Conservation (phyloP, 768 basidiomycete species). For the Suillus bovinus region DNA sequence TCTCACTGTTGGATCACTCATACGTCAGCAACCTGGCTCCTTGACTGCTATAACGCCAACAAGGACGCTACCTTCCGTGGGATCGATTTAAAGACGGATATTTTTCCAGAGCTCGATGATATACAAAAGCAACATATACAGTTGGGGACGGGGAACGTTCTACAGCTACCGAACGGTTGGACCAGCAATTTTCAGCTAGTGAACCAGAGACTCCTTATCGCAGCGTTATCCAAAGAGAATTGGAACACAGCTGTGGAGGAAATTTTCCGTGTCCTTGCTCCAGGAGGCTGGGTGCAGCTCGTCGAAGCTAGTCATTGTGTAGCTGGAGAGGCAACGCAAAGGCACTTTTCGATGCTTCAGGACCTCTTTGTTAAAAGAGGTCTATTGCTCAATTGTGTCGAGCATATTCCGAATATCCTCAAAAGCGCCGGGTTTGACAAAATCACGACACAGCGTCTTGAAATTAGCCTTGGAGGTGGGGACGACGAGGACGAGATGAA, state of each 20-base stretch:
- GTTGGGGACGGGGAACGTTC: constrained; percentile 25
- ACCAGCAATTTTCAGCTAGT: constrained; percentile 31
- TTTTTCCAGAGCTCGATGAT: constrained; percentile 16
- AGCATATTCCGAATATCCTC: constrained; percentile 4
- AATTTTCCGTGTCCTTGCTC: constrained; percentile 31
- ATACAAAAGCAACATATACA: constrained; percentile 17
- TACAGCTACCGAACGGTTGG: constrained; percentile 32
- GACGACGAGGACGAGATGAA: not conserved
- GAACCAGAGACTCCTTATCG: constrained; percentile 34
- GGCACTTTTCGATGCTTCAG: not conserved
- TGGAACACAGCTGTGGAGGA: constrained; percentile 29
- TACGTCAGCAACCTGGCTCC: constrained; percentile 24
- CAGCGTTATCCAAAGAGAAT: constrained; percentile 27
- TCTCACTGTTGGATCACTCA: not conserved
- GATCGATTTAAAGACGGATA: constrained; percentile 25
- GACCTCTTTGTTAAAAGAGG: constrained; percentile 4
- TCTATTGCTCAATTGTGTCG: not conserved
- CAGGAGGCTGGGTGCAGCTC: constrained; percentile 36
- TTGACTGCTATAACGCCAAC: constrained; percentile 18
- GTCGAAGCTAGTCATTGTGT: constrained; percentile 22
- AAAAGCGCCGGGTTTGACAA: not conserved
- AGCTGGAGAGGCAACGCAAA: not conserved
- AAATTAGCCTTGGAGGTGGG: not conserved
- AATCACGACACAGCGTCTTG: not conserved
- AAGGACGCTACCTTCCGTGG: constrained; percentile 24